Base-by-base conservation (phyloP, 2,329 filamentous ascomycete species). In the Monilinia vaccinii-corymbosi region DNA sequence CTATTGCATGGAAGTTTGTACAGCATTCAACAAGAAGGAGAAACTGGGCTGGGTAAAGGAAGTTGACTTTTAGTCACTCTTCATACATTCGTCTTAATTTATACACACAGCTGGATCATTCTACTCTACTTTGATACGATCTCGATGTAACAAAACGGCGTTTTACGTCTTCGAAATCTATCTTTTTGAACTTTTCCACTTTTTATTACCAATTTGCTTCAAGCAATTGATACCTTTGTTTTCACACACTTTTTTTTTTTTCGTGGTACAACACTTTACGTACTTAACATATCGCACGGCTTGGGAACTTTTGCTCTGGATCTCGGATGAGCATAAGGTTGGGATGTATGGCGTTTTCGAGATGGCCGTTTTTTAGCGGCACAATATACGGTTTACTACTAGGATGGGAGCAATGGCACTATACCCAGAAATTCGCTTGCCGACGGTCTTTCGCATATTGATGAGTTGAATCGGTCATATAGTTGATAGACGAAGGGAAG, bases 21-120 rank as follows among this genome's bases (percentile, higher is more conserved):
- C 47, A 10, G 56, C 47, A 7, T 61, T 47, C 21, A 58, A 61
- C 40, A 58, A 59, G 48, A 47, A 34, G 40, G 60, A 61, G 36
- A 59, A 61, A 44, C 34, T 38, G 11, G 59, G 59, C 8, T 61
- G 60, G 56, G 25, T 23, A 36, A 61, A 59, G n/a, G 48, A 61
- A 16, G 59, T 56, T 23, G 45, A 58, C 18, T 61, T 58, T 25
- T 61, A 58, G 51, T 49, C 36, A 16, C 16, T 31, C 10, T 40
- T 49, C 16, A 32, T 18, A 16, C 10, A 21, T 21, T 34, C 21
- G 0, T n/a, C 13, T 7, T 21, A 31, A 21, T 16, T 56, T 50
- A 28, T 46, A 9, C 25, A 10, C 36, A 7, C 14, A 28, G 31
- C 4, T 9, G 8, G 5, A 21, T 25, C 28, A n/a, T 14, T 23